Base-by-base conservation (phyloP, 1,139 yeast genomes). In the Debaryomyces fabryi region DNA sequence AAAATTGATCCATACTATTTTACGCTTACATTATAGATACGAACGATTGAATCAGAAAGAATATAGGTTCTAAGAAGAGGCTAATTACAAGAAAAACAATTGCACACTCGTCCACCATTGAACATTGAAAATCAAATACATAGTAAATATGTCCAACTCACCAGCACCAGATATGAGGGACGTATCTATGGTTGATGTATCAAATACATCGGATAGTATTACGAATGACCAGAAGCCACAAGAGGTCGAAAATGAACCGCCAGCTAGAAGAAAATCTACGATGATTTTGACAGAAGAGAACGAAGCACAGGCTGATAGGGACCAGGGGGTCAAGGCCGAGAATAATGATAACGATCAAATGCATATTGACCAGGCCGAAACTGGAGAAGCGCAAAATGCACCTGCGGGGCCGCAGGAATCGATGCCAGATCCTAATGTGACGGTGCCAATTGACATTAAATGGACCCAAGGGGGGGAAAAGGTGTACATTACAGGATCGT, bases 381-480 rank as follows among this genome's bases (percentile, higher is more conserved):
- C 49, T 16, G 58, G 50, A 21, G 56, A 52, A 36, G 59, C 52
- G 15, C 56, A 49, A 36, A 52, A 50, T 29, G 54, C 51, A 16
- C 62, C 50, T 27, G 51, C 50, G 13, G 52, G 47, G n/a, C 52
- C 44, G 27, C 53, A 46, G 21, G 29, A 27, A 12, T 32, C 46
- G 16, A 42, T 56, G 44, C 57, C 61, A 12, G 67, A 68, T 46
- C 64, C 72, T n/a, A 62, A 51, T 43, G 56, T 65, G 7, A 69
- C 85, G 36, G 77, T 89, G 34, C 90, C 96, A 0, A 86, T 92
- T 1, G 91, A 87, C 49, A 86, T 93, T 47, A 84, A 83, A 57
- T 93, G 99, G 99, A 85, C 85, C 18, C 97, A 92, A 67, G 97
- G 97, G 10, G 98, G 98, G 52, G 82, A 82, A 46, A 88, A 88